A percentile compares a stretch with the other conserved stretches of the same genome.
phyloP scores from a whole-genome alignment of 768 basidiomycete genomes.

The Porphyrellus cyaneotinctus region DNA sequence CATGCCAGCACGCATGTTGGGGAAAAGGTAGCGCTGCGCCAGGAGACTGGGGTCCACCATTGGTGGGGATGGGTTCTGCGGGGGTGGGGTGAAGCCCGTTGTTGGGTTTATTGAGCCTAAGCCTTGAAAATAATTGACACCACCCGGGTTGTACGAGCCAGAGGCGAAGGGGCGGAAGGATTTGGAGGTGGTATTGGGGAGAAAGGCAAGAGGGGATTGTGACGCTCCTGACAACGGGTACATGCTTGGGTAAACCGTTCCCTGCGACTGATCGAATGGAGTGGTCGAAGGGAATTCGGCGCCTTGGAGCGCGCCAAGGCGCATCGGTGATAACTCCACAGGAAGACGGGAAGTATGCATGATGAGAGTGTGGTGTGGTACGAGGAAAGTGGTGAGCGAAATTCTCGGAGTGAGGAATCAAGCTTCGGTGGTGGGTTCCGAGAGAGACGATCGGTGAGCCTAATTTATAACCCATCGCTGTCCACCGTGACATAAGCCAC shows the following conservation, averaged over 20 bases:
- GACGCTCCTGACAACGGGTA: not conserved
- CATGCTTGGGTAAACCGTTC: not conserved
- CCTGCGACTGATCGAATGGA: no score
- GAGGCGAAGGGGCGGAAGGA: not conserved
- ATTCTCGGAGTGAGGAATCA: no score
- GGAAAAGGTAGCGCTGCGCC: not conserved
- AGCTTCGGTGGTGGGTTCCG: not conserved
- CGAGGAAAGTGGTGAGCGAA: not conserved
- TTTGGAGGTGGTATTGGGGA: not conserved
- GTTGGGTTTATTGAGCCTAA: not conserved
- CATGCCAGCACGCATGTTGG: not conserved
- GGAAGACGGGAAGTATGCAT: not conserved
- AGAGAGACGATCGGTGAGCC: not conserved
- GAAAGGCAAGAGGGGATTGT: not conserved
- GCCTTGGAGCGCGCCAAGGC: not conserved
- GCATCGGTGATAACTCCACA: not conserved
- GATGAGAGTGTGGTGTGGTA: not conserved
- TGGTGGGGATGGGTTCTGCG: not conserved
- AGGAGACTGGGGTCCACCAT: not conserved
- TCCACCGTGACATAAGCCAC: not conserved
- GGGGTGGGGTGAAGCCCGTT: not conserved
- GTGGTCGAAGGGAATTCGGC: not conserved
- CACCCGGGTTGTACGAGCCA: not conserved
- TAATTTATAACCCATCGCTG: constrained; percentile 5
- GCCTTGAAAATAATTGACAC: not conserved